Evolutionary conservation across 441 rosid genomes (phyloP), one percentile per base, ranked within the genome.

Genomic region (Mallotus japonicus): DNA sequence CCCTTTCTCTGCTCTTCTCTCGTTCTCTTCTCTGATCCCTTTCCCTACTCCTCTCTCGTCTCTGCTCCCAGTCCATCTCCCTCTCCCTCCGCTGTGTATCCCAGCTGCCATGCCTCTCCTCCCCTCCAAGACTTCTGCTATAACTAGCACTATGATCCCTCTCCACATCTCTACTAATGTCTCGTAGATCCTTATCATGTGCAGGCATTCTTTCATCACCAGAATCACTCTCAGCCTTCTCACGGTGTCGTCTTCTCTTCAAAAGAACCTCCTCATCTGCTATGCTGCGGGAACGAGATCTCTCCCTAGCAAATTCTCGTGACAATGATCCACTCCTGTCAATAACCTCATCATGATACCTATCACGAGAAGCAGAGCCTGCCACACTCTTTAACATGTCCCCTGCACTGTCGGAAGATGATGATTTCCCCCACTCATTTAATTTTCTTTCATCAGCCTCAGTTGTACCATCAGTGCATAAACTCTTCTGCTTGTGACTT

Each of bases 221-320:
- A 40, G 78, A 70, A 54, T 75, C 77, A 58, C 72, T 70, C 14
- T 77, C 81, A 70, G 72, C 79, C 68, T 67, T 76, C 40, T 74
- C 91, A 28, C 54, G 32, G 65, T 53, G 71, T 37, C 64, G 72
- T 54, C 79, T 80, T 75, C 78, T 76, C 77, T 78, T 80, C 63
- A 69, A 68, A 79, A 67, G 44, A 14, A 71, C 75, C 44, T 85
- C 92, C 58, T 88, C 96, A 69, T 83, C 90, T 32, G 65, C 56
- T 69, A 82, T 67, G 69, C 84, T 82, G 59, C 19, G 79, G n/a
- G 95, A 85, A 71, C 64, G 77, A 76, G 97, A 87, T 64, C 88
- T 82, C 69, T 83, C 92, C 79, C 86, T 82, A 50, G 50, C 80
- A 81, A 57, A 65, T 71, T 87, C 90, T 68, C 20, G 76, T 12